Evolutionary conservation across 148 eudicot species (phyloP).

Genomic region (Pharnaceum exiguum): DNA sequence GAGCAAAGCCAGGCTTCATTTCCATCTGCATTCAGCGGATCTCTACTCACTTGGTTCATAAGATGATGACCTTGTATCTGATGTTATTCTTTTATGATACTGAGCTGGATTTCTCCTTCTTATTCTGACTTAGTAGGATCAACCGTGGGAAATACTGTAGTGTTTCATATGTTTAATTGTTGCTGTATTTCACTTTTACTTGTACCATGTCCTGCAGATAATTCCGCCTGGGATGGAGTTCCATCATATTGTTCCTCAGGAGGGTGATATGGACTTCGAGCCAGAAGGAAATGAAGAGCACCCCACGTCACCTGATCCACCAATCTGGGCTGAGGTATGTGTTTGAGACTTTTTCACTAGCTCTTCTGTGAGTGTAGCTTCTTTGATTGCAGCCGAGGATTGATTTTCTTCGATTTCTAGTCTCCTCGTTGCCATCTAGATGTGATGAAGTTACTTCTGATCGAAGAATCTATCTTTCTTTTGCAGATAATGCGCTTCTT

Average conservation of each 20-base stretch:
- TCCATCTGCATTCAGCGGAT: no score
- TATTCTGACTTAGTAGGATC: no score
- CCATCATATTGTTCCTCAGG: conserved; percentile 89
- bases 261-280: conserved; percentile 82
- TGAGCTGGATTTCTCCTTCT: no score
- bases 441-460: neutral
- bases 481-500: conserved; percentile 94
- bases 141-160: no score
- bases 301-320: conserved; percentile 75
- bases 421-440: neutral
- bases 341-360: no score
- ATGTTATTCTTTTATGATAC: no score
- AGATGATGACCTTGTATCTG: no score
- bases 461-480: neutral
- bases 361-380: no score
- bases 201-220: conserved; percentile 40
- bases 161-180: neutral
- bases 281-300: conserved; percentile 71
- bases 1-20: no score
- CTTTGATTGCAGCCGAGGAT: no score
- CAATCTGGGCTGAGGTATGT: conserved; percentile 87
- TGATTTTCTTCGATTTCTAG: no score
- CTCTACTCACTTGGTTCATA: no score
- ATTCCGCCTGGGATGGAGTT: conserved; percentile 99
- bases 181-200: neutral